Percentiles rank a stretch among this genome's conserved stretches.
Conservation (phyloP, 371 early-diverging fungal genomes). For the Mortierella sp. region DNA sequence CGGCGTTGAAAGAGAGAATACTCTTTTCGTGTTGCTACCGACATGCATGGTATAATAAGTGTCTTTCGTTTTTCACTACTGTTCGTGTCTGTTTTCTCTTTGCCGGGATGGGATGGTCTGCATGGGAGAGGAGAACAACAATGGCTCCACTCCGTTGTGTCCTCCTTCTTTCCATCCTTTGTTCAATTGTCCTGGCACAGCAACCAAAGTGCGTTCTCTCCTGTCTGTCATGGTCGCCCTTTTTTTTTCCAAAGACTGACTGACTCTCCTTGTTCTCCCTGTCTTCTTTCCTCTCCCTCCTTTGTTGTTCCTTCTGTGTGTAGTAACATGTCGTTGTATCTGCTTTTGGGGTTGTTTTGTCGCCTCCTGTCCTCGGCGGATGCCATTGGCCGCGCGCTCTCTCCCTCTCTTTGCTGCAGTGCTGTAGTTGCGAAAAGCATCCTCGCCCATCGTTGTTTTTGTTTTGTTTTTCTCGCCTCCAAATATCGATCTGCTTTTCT, state of each 20-base stretch:
- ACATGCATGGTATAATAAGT: no score
- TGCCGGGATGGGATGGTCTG: neutral
- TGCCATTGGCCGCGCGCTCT: neutral
- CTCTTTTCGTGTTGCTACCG: no score
- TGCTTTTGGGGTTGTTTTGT: neutral
- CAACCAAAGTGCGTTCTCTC: neutral
- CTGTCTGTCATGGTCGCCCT: neutral
- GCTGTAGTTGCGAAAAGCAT: neutral
- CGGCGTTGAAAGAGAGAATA: neutral
- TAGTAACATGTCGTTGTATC: neutral
- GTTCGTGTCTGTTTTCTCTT: neutral
- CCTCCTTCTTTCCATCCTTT: neutral
- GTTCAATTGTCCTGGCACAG: neutral
- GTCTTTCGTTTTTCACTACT: neutral
- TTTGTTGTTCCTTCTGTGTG: neutral
- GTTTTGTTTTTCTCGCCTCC: neutral
- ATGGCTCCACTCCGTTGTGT: neutral
- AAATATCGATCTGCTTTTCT: no score
- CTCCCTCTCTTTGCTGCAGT: neutral
- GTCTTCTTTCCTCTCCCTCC: neutral
- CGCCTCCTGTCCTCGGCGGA: slow-evolving; percentile 5
- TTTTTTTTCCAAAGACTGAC: neutral
- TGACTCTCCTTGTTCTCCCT: neutral
- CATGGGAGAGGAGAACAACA: neutral
- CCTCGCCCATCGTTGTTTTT: neutral